phyloP scores from a whole-genome alignment of 768 basidiomycete species.

The Boletus vinaceobasis region DNA sequence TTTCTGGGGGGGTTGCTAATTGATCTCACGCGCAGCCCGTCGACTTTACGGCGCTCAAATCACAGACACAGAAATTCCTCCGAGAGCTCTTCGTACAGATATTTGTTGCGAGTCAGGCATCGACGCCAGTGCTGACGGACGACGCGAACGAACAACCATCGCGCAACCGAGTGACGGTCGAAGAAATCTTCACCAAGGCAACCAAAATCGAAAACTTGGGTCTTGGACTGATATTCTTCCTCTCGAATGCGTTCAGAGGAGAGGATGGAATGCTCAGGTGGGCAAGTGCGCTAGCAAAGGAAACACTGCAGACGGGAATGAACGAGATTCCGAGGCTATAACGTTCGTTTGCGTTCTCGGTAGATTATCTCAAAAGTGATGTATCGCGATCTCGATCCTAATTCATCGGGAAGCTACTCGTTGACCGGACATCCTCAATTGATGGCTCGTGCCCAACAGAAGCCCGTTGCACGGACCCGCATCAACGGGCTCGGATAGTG shows the following conservation, averaged over 20 bases:
- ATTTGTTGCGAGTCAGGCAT: constrained; percentile 70
- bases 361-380: background rate
- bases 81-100: constrained; percentile 64
- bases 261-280: constrained; percentile 55
- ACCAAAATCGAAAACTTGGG: constrained; percentile 62
- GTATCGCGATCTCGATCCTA: background rate
- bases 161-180: constrained; percentile 58
- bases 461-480: background rate
- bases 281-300: constrained; percentile 64
- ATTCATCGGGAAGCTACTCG: background rate
- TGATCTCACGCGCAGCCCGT: constrained; percentile 56
- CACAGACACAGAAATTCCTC: constrained; percentile 63
- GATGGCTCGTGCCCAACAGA: background rate
- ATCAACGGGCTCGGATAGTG: no score
- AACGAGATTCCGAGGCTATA: constrained; percentile 44
- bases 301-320: constrained; percentile 63
- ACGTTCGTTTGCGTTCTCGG: background rate
- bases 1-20: background rate
- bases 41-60: constrained; percentile 75
- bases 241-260: constrained; percentile 44
- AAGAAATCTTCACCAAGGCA: constrained; percentile 78
- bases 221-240: constrained; percentile 73
- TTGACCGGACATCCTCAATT: background rate
- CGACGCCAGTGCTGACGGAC: constrained; percentile 57
- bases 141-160: constrained; percentile 36